Conservation (phyloP, 495 filamentous ascomycete species). For the Penicillium ochrochloron region DNA sequence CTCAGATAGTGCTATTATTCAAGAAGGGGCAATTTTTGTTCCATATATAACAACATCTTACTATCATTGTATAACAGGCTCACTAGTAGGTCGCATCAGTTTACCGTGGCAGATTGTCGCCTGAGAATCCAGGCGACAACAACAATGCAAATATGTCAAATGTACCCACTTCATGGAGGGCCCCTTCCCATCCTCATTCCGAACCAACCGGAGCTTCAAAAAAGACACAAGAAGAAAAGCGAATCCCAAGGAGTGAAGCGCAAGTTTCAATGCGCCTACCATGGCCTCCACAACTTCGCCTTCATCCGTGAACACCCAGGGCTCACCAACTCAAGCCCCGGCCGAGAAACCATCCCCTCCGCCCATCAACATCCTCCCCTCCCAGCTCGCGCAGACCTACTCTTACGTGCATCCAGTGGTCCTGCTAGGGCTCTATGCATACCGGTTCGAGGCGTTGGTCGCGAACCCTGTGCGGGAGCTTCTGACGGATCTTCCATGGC, state of each 20-base stretch:
- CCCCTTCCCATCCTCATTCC: constrained; percentile 14
- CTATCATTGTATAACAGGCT: no score
- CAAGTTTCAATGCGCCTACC: constrained; percentile 21
- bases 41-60: no score
- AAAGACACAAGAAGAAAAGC: neutral
- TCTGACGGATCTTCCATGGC: constrained; percentile 59
- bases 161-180: constrained; percentile 11
- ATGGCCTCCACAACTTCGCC: constrained; percentile 33
- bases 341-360: constrained; percentile 38
- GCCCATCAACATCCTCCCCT: constrained; percentile 50
- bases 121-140: constrained; percentile 5
- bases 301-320: constrained; percentile 17
- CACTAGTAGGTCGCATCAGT: neutral
- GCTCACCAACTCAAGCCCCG: constrained; percentile 27
- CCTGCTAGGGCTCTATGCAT: constrained; percentile 61
- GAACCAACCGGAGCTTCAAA: constrained; percentile 25
- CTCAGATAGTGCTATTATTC: no score
- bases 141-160: constrained; percentile 23
- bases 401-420: constrained; percentile 68
- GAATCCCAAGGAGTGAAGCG: neutral
- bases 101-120: neutral
- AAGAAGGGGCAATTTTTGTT: no score
- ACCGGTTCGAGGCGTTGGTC: constrained; percentile 70
- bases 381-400: constrained; percentile 52
- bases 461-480: constrained; percentile 72